These are phyloP conservation scores for Calonectria ilicicola DNA, from an alignment of 2,329 filamentous ascomycete species.

Conservation along the genomic window DNA sequence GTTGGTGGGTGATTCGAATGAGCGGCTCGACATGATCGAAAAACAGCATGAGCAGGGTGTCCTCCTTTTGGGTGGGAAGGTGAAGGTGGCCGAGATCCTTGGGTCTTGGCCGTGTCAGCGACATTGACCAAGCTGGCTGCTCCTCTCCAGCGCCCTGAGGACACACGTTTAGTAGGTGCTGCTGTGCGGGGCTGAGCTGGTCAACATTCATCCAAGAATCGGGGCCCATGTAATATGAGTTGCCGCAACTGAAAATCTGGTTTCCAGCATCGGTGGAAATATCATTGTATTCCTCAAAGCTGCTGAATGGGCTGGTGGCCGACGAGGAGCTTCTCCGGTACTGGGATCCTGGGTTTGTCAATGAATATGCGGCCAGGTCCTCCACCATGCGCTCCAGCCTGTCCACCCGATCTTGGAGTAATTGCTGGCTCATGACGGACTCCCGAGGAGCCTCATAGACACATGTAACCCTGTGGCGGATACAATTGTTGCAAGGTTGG, in stretches of 20 bases:
- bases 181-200: conserved; percentile 21
- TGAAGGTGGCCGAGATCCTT: conserved; percentile 26
- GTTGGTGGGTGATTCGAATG: conserved; percentile 28
- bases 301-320: conserved; percentile 28
- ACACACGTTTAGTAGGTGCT: conserved; percentile 22
- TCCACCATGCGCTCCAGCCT: conserved; percentile 32
- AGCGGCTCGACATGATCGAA: conserved; percentile 31
- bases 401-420: conserved; percentile 34
- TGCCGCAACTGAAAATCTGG: conserved; percentile 21
- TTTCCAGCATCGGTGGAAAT: conserved; percentile 20
- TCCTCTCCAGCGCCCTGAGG: conserved; percentile 7
- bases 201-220: conserved; percentile 29
- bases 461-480: conserved; percentile 30
- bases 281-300: conserved; percentile 26
- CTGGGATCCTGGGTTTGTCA: conserved; percentile 17
- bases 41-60: conserved; percentile 22
- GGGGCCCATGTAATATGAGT: conserved; percentile 24
- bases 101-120: not conserved
- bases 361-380: conserved; percentile 26
- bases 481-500: conserved; percentile 34
- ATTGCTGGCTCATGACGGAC: conserved; percentile 29
- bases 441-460: conserved; percentile 33
- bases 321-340: conserved; percentile 23
- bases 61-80: conserved; percentile 24
- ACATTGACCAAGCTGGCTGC: conserved; percentile 17